These are phyloP conservation scores for Stygiomarasmius scandens DNA, from an alignment of 1,284 basidiomycete genomes.

Conservation along the genomic window DNA sequence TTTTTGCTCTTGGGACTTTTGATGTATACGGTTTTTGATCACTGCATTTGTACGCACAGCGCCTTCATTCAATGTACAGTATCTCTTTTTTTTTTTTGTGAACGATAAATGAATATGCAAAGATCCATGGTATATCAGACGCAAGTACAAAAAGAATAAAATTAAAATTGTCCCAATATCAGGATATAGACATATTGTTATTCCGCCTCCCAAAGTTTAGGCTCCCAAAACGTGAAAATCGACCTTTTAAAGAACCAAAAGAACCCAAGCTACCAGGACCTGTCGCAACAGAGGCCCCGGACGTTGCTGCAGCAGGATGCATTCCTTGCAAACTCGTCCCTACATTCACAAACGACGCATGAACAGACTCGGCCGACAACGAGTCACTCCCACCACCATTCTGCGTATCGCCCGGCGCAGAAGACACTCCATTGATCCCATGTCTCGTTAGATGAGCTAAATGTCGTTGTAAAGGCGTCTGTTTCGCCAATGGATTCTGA, in stretches of 20 bases:
- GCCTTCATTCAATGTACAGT: background rate
- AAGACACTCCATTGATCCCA: conserved; percentile 77
- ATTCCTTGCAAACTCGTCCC: conserved; percentile 39
- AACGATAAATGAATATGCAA: background rate
- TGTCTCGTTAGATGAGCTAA: conserved; percentile 78
- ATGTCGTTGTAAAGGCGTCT: conserved; percentile 76
- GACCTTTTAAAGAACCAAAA: conserved; percentile 55
- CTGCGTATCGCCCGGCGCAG: conserved; percentile 51
- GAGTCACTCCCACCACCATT: conserved; percentile 53
- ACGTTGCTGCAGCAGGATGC: conserved; percentile 42
- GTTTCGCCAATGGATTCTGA: conserved; percentile 44
- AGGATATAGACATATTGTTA: conserved; percentile 23
- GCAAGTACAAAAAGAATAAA: conserved; percentile 7
- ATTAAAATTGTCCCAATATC: conserved; percentile 15
- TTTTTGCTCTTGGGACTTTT: background rate
- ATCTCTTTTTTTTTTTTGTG: background rate
- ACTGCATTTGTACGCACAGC: background rate
- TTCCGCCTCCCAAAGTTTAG: conserved; percentile 66
- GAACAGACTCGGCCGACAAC: conserved; percentile 64
- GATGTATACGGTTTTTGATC: background rate
- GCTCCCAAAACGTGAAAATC: conserved; percentile 75
- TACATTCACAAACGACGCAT: conserved; percentile 72
- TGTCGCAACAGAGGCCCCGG: conserved; percentile 51
- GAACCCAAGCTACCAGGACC: conserved; percentile 55
- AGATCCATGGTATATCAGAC: conserved; percentile 3